A percentile compares a stretch with the other conserved stretches of the same genome.
Evolutionary conservation across 345 rosid genomes (phyloP).

Genomic region (Sonneratia caseolaris): DNA sequence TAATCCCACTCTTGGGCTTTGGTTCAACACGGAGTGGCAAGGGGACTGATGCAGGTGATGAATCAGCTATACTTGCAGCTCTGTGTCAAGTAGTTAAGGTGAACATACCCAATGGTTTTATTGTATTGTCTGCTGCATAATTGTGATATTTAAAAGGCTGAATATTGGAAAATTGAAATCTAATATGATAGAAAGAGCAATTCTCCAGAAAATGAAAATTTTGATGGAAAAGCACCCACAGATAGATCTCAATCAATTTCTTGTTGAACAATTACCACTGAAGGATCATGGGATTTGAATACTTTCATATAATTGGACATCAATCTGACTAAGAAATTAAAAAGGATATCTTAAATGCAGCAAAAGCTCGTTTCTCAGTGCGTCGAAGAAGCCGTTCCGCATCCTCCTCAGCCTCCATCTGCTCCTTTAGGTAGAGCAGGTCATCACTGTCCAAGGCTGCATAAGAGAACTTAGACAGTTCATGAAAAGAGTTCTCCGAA

Average conservation of each 20-base stretch:
- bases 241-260: not conserved
- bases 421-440: conserved; percentile 94
- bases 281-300: not conserved
- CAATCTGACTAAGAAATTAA: not conserved
- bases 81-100: conserved; percentile 59
- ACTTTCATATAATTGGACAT: not conserved
- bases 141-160: not conserved
- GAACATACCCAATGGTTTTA: not conserved
- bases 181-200: not conserved
- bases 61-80: conserved; percentile 91
- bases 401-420: conserved; percentile 99
- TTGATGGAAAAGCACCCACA: not conserved
- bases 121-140: not conserved
- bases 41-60: conserved; percentile 72
- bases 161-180: not conserved
- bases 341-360: conserved; percentile 98
- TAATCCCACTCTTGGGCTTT: conserved; percentile 88
- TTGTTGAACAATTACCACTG: not conserved
- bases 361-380: conserved; percentile 94
- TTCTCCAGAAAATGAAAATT: not conserved
- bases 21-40: conserved; percentile 91
- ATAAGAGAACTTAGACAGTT: conserved; percentile 15
- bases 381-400: conserved; percentile 94
- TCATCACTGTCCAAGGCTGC: conserved; percentile 99
- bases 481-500: conserved; percentile 16